Conservation (phyloP, 108 stramenopile species). For the Nitzschia inconspicua region DNA sequence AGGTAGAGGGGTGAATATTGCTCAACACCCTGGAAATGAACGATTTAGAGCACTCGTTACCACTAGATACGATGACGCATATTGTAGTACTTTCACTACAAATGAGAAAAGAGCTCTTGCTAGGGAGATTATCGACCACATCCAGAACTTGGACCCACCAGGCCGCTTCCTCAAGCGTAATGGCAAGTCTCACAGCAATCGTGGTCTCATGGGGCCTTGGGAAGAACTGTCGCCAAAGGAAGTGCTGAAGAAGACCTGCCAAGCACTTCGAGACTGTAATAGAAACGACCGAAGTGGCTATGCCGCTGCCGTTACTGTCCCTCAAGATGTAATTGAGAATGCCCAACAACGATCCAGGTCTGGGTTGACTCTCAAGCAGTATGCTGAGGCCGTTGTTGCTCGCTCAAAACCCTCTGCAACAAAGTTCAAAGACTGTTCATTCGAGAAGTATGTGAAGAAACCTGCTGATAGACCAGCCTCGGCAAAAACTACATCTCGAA, state of each 20-base stretch:
- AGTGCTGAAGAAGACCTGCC: slow-evolving; percentile 67
- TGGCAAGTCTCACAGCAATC: slow-evolving; percentile 40
- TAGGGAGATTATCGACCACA: slow-evolving; percentile 70
- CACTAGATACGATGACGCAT: slow-evolving; percentile 47
- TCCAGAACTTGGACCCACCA: slow-evolving; percentile 60
- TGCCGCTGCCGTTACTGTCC: slow-evolving; percentile 48
- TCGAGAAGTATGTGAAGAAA: no score
- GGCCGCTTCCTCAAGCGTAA: slow-evolving; percentile 74
- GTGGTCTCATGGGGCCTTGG: slow-evolving; percentile 73
- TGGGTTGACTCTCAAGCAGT: slow-evolving; percentile 49
- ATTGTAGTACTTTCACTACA: slow-evolving; percentile 58
- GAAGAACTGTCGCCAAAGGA: slow-evolving; percentile 57
- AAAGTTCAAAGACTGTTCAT: no score
- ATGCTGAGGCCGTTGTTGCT: no score
- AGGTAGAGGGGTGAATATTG: slow-evolving; percentile 78
- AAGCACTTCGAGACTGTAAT: slow-evolving; percentile 78
- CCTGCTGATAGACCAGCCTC: no score
- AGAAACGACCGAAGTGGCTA: slow-evolving; percentile 72
- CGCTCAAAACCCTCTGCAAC: no score
- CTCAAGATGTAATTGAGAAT: slow-evolving; percentile 54
- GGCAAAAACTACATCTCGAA: no score
- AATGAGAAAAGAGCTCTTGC: slow-evolving; percentile 75
- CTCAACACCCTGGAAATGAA: slow-evolving; percentile 75
- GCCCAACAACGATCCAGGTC: slow-evolving; percentile 32
- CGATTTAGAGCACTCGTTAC: slow-evolving; percentile 71